Base-by-base conservation (phyloP, 1,284 basidiomycete species). In the Peniophora sp. region DNA sequence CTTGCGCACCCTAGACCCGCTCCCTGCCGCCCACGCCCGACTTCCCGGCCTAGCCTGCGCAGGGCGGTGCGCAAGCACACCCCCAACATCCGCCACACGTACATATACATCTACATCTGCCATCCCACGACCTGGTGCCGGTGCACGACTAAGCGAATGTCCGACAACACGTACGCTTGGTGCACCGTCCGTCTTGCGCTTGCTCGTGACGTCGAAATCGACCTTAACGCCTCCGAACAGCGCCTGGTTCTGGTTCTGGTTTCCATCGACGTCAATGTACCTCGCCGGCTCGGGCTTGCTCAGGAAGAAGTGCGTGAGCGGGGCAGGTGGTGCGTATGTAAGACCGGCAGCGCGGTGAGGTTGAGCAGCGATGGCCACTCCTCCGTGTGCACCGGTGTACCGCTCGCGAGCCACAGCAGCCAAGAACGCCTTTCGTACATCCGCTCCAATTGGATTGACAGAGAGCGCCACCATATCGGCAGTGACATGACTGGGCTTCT, bases 331-430 rank as follows among this genome's bases (percentile, higher is more conserved):
- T 3, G 77, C 62, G 63, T 90, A 91, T 47, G 70, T 67, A 41
- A 89, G 70, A 6, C 78, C 88, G 36, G 73, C 86, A 38, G 66
- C 72, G 19, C 69, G 71, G 57, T 91, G 88, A 0, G 85, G 85
- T 20, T 78, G 70, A 45, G 77, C 81, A 52, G 80, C 77, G 56
- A 91, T 80, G 39, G 65, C 68, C 50, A 55, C 70, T 20, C 69
- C 71, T 11, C 58, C 55, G 17, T 60, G 52, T 1, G 53, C 24
- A 43, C 61, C 58, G 51, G 61, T 63, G 34, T 55, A 22, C 22
- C 22, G 49, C 24, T 59, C 43, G 51, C 57, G 57, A 17, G 63
- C 61, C 47, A 55, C 53, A 16, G 55, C 51, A 19, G 55, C 52
- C 48, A 69, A 58, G 66, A 69, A 70, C 16, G 52, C 64, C 59